These are phyloP conservation scores for Alternaria ethzedia DNA, from an alignment of 2,329 filamentous ascomycete genomes.

Conservation along the genomic window DNA sequence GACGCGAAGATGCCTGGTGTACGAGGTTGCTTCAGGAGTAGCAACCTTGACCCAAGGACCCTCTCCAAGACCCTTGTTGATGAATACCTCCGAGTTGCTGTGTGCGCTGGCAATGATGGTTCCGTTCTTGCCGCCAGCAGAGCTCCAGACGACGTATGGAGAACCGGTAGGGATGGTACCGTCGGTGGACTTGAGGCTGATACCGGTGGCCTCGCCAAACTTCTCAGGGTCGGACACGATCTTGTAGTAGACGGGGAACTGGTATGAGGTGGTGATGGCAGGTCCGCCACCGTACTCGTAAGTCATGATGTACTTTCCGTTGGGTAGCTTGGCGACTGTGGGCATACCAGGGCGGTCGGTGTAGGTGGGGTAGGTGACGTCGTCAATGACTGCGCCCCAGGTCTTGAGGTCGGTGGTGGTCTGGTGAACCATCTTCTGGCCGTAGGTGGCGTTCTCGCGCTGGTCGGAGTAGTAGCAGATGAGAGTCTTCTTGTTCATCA, in stretches of 20 bases:
- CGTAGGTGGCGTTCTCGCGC: slow-evolving; percentile 65
- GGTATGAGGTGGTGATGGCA: slow-evolving; percentile 38
- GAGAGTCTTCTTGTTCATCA: slow-evolving; percentile 63
- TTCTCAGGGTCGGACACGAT: slow-evolving; percentile 55
- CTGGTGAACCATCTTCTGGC: slow-evolving; percentile 74
- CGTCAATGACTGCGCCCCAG: slow-evolving; percentile 66
- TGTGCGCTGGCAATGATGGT: slow-evolving; percentile 58
- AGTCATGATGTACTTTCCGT: slow-evolving; percentile 67
- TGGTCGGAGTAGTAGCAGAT: slow-evolving; percentile 76
- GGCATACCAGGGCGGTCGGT: slow-evolving; percentile 73
- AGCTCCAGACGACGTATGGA: slow-evolving; percentile 61
- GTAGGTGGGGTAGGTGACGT: slow-evolving; percentile 68
- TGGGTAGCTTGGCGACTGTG: slow-evolving; percentile 64
- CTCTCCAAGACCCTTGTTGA: slow-evolving; percentile 56
- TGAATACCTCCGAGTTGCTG: slow-evolving; percentile 51
- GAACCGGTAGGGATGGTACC: slow-evolving; percentile 55
- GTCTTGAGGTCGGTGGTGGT: slow-evolving; percentile 63
- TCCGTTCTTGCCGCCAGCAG: slow-evolving; percentile 55
- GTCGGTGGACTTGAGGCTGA: slow-evolving; percentile 53
- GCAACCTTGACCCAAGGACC: slow-evolving; percentile 55
- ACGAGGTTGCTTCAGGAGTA: slow-evolving; percentile 51
- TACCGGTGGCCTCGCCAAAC: slow-evolving; percentile 52
- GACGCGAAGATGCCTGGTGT: slow-evolving; percentile 56
- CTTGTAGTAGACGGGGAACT: slow-evolving; percentile 62
- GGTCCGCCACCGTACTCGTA: slow-evolving; percentile 67